Evolutionary conservation across 495 filamentous ascomycete species (phyloP), one percentile per base, ranked within the genome.

Genomic region (Friedmanniomyces simplex): DNA sequence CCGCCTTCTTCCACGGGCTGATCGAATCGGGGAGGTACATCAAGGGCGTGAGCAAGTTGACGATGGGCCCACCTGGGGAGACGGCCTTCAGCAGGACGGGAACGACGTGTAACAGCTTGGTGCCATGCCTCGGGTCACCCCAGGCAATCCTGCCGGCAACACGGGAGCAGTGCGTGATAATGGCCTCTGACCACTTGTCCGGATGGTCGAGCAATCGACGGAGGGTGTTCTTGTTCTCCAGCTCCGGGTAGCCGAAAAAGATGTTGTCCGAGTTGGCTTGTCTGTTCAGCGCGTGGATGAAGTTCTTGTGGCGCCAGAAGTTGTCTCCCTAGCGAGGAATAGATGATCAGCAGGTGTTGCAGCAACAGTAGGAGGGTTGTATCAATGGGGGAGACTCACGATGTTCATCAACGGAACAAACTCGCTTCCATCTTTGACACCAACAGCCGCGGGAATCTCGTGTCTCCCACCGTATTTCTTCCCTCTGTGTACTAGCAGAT

Each of bases 241-340:
- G 41, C 41, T 28, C 53, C 12, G 53, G 41, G 20, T 48, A 56
- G 12, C 43, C 53, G 25, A 47, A 56, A 41, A 48, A 56, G 32
- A 54, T 43, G 20, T 45, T 25, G 14, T 54, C 34, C 22, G n/a
- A 8, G 20, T 45, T 54, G 36, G 52, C 52, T 16, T 42, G 11
- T n/a, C 52, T 12, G 26, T 54, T 54, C 52, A 54, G 52, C 2
- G 52, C 52, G 32, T 52, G 50, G 50, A 52, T 52, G 50, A 52
- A 52, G 39, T 54, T 43, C 52, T 54, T 54, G 34, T 54, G 52
- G 12, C 52, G 52, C 52, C 52, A 54, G 21, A 54, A 42, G 32
- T 54, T 34, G 20, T 54, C 32, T 13, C 52, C 28, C 28, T 32
- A 10, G 28, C 10, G 28, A 32, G 10, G 28, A 32, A 10, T 32